phyloP scores from a whole-genome alignment of 768 basidiomycete genomes.

The Termitomyces sp. region DNA sequence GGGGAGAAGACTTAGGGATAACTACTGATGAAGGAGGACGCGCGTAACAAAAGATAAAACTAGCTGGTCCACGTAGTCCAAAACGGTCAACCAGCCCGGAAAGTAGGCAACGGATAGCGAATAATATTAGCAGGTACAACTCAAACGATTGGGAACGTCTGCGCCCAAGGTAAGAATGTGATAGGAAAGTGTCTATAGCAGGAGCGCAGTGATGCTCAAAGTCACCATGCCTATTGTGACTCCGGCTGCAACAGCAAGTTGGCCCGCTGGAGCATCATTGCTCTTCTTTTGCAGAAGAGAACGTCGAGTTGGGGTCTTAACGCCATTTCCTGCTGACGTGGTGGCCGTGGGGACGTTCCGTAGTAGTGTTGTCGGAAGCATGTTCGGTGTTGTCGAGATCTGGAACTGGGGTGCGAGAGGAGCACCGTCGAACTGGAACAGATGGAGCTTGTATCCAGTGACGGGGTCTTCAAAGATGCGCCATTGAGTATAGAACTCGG shows the following conservation, averaged over 20 bases:
- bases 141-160: constrained; percentile 7
- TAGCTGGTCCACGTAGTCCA: constrained; percentile 14
- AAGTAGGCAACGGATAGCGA: constrained; percentile 15
- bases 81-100: constrained; percentile 7
- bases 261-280: constrained; percentile 18
- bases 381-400: constrained; percentile 69
- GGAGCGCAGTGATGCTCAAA: constrained; percentile 21
- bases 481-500: constrained; percentile 63
- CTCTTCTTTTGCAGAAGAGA: constrained; percentile 17
- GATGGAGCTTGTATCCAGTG: constrained; percentile 62
- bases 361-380: constrained; percentile 73
- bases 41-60: constrained; percentile 3
- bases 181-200: constrained; percentile 23
- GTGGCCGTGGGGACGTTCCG: constrained; percentile 39
- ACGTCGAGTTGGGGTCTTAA: constrained; percentile 13
- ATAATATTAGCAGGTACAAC: constrained; percentile 12
- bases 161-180: constrained; percentile 4
- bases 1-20: constrained; percentile 1
- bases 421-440: constrained; percentile 75
- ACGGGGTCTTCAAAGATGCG: constrained; percentile 63
- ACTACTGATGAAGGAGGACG: constrained; percentile 2
- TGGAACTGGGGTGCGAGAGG: constrained; percentile 70
- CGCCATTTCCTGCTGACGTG: constrained; percentile 16
- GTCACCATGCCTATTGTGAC: constrained; percentile 25
- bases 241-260: constrained; percentile 19